phyloP scores from a whole-genome alignment of 495 filamentous ascomycete genomes.

The Talaromyces ruber region DNA sequence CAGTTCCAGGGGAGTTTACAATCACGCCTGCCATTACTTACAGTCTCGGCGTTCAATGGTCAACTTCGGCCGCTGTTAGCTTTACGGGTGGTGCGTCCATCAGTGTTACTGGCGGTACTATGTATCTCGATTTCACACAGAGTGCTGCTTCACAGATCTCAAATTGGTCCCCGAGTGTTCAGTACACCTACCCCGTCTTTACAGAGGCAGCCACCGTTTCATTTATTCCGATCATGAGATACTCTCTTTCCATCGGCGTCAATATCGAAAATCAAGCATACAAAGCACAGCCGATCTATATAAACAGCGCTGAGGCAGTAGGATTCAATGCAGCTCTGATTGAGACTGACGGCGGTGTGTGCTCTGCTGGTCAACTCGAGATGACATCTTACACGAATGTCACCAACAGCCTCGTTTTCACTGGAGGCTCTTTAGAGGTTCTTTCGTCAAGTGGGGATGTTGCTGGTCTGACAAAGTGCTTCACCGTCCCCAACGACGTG shows the following conservation, averaged over 20 bases:
- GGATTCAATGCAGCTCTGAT: not conserved
- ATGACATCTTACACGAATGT: not conserved
- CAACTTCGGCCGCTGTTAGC: not conserved
- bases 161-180: not conserved
- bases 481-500: not conserved
- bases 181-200: not conserved
- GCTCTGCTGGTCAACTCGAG: not conserved
- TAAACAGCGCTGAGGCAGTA: not conserved
- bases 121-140: not conserved
- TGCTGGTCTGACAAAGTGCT: not conserved
- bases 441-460: not conserved
- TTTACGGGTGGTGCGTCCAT: not conserved
- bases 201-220: not conserved
- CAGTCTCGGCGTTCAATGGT: not conserved
- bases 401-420: not conserved
- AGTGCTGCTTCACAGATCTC: not conserved
- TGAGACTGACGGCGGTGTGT: not conserved
- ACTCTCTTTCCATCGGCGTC: not conserved
- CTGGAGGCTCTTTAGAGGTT: not conserved
- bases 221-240: not conserved
- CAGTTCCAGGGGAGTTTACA: not conserved
- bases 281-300: not conserved
- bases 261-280: not conserved
- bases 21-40: not conserved
- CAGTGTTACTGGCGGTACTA: not conserved